Evolutionary conservation across 2,329 filamentous ascomycete genomes (phyloP), one percentile per base, ranked within the genome.

Genomic region (Uncinocarpus reesii): DNA sequence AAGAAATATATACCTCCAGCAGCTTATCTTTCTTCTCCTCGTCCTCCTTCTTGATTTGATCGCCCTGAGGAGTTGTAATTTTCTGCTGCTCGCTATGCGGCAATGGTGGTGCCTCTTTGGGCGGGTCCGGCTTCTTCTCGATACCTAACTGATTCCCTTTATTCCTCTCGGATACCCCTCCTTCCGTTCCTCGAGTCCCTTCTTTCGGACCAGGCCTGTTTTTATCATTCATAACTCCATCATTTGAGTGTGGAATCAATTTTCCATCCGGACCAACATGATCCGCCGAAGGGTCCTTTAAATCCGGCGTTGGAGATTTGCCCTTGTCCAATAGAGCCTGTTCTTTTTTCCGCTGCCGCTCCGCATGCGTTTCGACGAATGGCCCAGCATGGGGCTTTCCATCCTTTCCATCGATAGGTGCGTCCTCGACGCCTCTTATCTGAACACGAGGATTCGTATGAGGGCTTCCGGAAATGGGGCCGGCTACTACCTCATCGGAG

Each of bases 201-300:
- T 88, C 77, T 62, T 88, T 89, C 3, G 89, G 86, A 34, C 78
- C 76, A 31, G 76, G 69, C 55, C 87, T 75, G 62, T 84, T 77
- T 54, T 83, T 85, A 65, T 95, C 89, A 61, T 94, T 85, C 90
- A 95, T 95, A 50, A 95, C 87, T 34, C 89, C 87, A 62, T 94
- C 76, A 51, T 79, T 77, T 29, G 72, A 75, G 52, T 75, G 67
- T 2, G 77, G 73, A 21, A 78, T 71, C 32, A 58, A 47, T 29
- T 61, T 59, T 7, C 66, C 66, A 48, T 64, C 62, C n/a, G 49
- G 68, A 59, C 56, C 80, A 56, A 62, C 44, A 49, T 64, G 65
- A 21, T 57, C 61, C 18, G 58, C 56, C n/a, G 56, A 57, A 18
- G 55, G 52, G 36, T 55, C 56, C 49, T 54, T 64, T 42, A 46